Conservation (phyloP, 306 rosid genomes). For the Vigna reflexopilosa region DNA sequence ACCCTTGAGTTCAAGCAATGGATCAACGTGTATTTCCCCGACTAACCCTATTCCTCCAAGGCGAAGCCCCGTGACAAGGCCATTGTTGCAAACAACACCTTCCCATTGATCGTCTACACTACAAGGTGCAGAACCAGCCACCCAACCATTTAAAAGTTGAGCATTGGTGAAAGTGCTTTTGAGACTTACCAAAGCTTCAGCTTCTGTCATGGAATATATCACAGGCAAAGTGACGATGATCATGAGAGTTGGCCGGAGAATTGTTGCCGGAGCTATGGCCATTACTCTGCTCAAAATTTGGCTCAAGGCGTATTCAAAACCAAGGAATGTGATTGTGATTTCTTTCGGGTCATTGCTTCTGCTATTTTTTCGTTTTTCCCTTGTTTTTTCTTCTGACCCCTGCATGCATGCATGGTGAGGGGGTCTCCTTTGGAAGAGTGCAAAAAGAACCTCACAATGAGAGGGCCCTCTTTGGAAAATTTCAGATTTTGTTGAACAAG, state of each 20-base stretch:
- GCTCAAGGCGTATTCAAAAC: conserved; percentile 16
- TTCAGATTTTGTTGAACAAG: conserved; percentile 43
- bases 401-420: conserved; percentile 50
- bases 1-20: conserved; percentile 54
- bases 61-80: conserved; percentile 62
- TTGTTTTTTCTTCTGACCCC: conserved; percentile 38
- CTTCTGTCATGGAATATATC: conserved; percentile 54
- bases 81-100: conserved; percentile 59
- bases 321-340: conserved; percentile 40
- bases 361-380: conserved; percentile 37
- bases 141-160: conserved; percentile 56
- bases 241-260: conserved; percentile 43
- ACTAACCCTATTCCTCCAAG: conserved; percentile 56
- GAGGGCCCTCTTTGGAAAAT: conserved; percentile 32
- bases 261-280: conserved; percentile 56
- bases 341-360: conserved; percentile 36
- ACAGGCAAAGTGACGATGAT: conserved; percentile 20
- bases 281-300: conserved; percentile 46
- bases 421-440: conserved; percentile 39
- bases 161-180: conserved; percentile 57
- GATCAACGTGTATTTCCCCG: conserved; percentile 54
- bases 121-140: conserved; percentile 54
- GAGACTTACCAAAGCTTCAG: conserved; percentile 65
- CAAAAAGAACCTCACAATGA: conserved; percentile 51
- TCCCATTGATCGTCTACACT: conserved; percentile 49